Evolutionary conservation across 2,329 filamentous ascomycete species (phyloP), one percentile per base, ranked within the genome.

Genomic region (Botrytis sinoallii): DNA sequence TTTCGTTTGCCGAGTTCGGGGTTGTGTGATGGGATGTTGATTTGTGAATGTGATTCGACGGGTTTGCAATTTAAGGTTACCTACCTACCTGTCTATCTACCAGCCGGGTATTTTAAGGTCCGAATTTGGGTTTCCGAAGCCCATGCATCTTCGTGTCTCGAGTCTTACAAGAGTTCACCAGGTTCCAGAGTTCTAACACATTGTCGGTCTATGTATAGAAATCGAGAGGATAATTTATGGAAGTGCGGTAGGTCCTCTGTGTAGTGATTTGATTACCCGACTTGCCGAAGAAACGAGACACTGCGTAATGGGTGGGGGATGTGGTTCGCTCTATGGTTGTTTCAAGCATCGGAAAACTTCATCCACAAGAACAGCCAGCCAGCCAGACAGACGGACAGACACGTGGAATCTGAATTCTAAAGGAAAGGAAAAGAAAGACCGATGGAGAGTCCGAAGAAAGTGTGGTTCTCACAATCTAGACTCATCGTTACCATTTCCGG

Each of bases 391-490:
- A 10, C 18, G 29, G 16, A 10, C 18, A 63, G 38, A 16, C 38
- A 48, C 40, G 46, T 71, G 70, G 38, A 48, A 20, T 35, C 35
- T 67, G 38, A 46, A n/a, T 52, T n/a, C 48, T 52, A 52, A 9
- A 52, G 10, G 4, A 14, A 5, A 57, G 20, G 46, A 59, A 40
- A 25, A 68, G 61, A 72, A 68, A 48, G 63, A 22, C 63, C 63
- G 52, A 60, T 59, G 40, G 38, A 52, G 70, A 32, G 70, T 38
- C 52, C 63, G 63, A 60, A 40, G 4, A 42, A 72, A 68, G 52
- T 68, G 38, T 68, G 70, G 63, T 67, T 40, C 70, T 40, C 12
- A 6, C 18, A 72, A 29, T 68, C 70, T 72, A 72, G 70, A 72
- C 70, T 64, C 16, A 29, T 32, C 65, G 14, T 68, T 68, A 14